These are phyloP conservation scores for Ceriops zippeliana DNA, from an alignment of 345 rosid species.

Conservation along the genomic window DNA sequence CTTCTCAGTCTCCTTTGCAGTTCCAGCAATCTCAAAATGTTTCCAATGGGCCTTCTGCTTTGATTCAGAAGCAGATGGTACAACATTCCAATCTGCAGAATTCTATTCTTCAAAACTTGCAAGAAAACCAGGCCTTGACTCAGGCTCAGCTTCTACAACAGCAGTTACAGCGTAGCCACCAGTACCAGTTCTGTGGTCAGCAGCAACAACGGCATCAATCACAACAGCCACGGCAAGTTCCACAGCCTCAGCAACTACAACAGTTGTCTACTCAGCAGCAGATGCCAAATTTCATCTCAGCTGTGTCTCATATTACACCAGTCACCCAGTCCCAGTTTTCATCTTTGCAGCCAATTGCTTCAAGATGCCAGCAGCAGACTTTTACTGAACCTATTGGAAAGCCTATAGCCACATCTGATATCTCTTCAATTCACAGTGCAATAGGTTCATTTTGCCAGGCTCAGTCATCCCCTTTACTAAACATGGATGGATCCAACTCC, in stretches of 20 bases:
- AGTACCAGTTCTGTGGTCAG: slow-evolving; percentile 28
- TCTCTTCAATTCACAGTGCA: slow-evolving; percentile 30
- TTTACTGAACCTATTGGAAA: slow-evolving; percentile 34
- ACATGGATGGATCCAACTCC: slow-evolving; percentile 24
- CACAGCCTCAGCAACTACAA: slow-evolving; percentile 30
- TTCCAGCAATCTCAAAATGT: slow-evolving; percentile 33
- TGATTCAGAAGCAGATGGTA: slow-evolving; percentile 37
- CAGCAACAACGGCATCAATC: slow-evolving; percentile 35
- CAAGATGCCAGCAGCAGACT: slow-evolving; percentile 31
- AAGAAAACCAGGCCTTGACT: slow-evolving; percentile 30
- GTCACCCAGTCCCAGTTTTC: slow-evolving; percentile 31
- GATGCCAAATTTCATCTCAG: slow-evolving; percentile 26
- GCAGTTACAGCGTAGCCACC: slow-evolving; percentile 29
- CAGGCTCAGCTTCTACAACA: slow-evolving; percentile 40
- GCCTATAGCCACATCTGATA: slow-evolving; percentile 22
- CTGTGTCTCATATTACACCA: slow-evolving; percentile 29
- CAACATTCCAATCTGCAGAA: slow-evolving; percentile 32
- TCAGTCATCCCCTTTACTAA: slow-evolving; percentile 32
- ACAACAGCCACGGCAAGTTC: slow-evolving; percentile 21
- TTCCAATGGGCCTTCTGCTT: slow-evolving; percentile 24
- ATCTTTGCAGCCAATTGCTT: slow-evolving; percentile 25
- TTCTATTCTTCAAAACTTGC: slow-evolving; percentile 25
- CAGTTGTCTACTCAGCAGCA: slow-evolving; percentile 29
- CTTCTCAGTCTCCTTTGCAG: slow-evolving; percentile 36
- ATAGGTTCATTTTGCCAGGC: slow-evolving; percentile 35